These are phyloP conservation scores for Xeromyces bisporus DNA, from an alignment of 495 filamentous ascomycete genomes.

Conservation along the genomic window DNA sequence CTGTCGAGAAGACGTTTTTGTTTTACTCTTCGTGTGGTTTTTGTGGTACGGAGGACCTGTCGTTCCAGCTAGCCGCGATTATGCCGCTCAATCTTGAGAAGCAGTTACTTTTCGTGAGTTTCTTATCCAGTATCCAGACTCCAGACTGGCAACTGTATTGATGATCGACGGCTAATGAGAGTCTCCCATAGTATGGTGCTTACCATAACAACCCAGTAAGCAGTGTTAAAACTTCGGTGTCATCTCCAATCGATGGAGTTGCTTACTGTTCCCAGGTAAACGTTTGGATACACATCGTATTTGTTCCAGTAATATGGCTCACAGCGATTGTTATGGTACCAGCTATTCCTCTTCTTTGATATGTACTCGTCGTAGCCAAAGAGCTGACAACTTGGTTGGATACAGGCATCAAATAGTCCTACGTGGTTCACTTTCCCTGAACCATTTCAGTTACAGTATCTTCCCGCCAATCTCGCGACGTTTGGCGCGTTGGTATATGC, in stretches of 20 bases:
- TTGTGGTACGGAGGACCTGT: too few species aligned
- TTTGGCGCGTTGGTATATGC: slow-evolving; percentile 55
- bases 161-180: slow-evolving; percentile 9
- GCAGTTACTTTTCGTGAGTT: slow-evolving; percentile 60
- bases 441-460: slow-evolving; percentile 51
- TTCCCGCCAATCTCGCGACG: slow-evolving; percentile 69
- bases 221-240: neutral
- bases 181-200: slow-evolving; percentile 58
- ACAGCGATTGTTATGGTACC: slow-evolving; percentile 66
- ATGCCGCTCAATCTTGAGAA: slow-evolving; percentile 69
- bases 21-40: too few species aligned
- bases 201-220: slow-evolving; percentile 76
- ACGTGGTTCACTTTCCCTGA: slow-evolving; percentile 53
- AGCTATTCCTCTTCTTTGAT: slow-evolving; percentile 9
- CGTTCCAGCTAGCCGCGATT: neutral
- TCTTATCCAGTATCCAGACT: slow-evolving; percentile 1
- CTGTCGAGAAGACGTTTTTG: neutral
- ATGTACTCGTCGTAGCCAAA: slow-evolving; percentile 1
- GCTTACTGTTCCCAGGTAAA: slow-evolving; percentile 40
- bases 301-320: slow-evolving; percentile 71
- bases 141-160: too few species aligned
- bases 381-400: slow-evolving; percentile 4
- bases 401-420: slow-evolving; percentile 61
- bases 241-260: slow-evolving; percentile 1
- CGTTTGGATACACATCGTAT: slow-evolving; percentile 74